Evolutionary conservation across 345 rosid species (phyloP).

Genomic region (Bruguiera parviflora): DNA sequence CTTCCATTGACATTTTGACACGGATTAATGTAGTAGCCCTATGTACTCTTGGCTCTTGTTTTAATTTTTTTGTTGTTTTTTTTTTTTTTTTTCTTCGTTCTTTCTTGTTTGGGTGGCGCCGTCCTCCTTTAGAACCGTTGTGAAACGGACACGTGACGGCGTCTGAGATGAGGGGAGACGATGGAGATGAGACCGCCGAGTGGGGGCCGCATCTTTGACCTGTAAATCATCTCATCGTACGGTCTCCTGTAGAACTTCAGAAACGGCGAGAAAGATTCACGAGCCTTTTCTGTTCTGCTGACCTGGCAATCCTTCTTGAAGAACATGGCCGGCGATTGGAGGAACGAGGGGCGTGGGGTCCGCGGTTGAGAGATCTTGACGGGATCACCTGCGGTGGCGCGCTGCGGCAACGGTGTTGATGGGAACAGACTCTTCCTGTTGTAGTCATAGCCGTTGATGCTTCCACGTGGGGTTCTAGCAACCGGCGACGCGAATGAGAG

Average conservation of each 20-base stretch:
- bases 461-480: conserved; percentile 48
- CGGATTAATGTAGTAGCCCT: conserved; percentile 6
- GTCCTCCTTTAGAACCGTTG: conserved; percentile 59
- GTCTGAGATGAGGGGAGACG: conserved; percentile 59
- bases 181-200: conserved; percentile 80
- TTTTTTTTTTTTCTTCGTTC: background rate
- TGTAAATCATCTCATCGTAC: conserved; percentile 87
- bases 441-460: conserved; percentile 23
- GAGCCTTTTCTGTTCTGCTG: conserved; percentile 50
- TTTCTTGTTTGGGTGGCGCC: background rate
- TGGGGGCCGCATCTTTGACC: conserved; percentile 88
- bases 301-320: conserved; percentile 62
- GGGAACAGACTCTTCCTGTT: conserved; percentile 54
- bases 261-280: conserved; percentile 72
- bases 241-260: conserved; percentile 71
- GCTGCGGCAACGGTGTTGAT: conserved; percentile 76
- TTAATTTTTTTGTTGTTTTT: background rate
- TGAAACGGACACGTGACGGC: conserved; percentile 81
- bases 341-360: conserved; percentile 80
- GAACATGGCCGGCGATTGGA: conserved; percentile 83
- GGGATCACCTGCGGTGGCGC: conserved; percentile 26
- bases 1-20: conserved; percentile 17
- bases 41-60: conserved; percentile 18
- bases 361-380: conserved; percentile 28
- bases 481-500: conserved; percentile 80